A percentile compares a stretch with the other conserved stretches of the same genome.
phyloP scores from a whole-genome alignment of 345 rosid genomes.

The Pistacia vera region DNA sequence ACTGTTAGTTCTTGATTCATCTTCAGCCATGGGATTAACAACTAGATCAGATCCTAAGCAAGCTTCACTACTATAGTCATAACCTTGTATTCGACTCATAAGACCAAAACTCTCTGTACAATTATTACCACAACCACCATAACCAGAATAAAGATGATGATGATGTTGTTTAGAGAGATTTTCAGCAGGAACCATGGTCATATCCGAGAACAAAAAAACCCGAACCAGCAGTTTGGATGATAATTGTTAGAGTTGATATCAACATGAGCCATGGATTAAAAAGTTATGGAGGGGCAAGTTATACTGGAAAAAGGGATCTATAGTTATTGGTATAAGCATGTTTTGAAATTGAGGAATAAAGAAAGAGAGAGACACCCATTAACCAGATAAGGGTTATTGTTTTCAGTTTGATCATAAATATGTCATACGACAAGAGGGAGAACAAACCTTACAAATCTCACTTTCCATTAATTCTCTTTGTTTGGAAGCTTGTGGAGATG shows the following conservation, averaged over 20 bases:
- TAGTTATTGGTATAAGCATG: slow-evolving; percentile 38
- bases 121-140: slow-evolving; percentile 40
- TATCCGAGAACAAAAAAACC: slow-evolving; percentile 43
- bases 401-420: slow-evolving; percentile 26
- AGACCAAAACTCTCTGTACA: slow-evolving; percentile 25
- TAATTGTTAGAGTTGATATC: slow-evolving; percentile 15
- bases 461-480: slow-evolving; percentile 88
- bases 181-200: slow-evolving; percentile 75
- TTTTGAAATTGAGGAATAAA: slow-evolving; percentile 35
- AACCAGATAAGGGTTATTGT: slow-evolving; percentile 47
- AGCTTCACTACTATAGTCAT: slow-evolving; percentile 45
- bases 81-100: slow-evolving; percentile 56
- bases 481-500: slow-evolving; percentile 81
- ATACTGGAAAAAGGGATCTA: slow-evolving; percentile 36
- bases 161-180: slow-evolving; percentile 32
- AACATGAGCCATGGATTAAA: slow-evolving; percentile 47
- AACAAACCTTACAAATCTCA: slow-evolving; percentile 61
- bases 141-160: slow-evolving; percentile 21
- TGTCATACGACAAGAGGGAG: slow-evolving; percentile 28
- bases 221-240: slow-evolving; percentile 22
- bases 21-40: slow-evolving; percentile 70
- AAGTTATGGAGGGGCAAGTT: slow-evolving; percentile 25
- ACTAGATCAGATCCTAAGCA: slow-evolving; percentile 57
- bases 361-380: slow-evolving; percentile 47
- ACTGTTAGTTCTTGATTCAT: slow-evolving; percentile 76